phyloP scores from a whole-genome alignment of 345 rosid species.

The Syzygium jambos region DNA sequence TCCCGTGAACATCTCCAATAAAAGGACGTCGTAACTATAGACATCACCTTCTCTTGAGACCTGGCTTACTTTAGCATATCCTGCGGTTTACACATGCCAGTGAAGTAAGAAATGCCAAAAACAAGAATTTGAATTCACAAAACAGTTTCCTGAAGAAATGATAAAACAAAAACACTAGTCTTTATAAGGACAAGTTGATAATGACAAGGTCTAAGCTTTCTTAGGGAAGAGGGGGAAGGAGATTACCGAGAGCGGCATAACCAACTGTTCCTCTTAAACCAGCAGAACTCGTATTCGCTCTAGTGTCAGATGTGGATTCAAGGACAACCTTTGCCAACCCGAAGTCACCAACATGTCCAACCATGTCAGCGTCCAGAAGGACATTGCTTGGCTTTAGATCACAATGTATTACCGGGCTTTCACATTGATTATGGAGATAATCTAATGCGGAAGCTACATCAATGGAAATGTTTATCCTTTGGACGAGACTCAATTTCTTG shows the following conservation, averaged over 20 bases:
- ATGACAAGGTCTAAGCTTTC: background rate
- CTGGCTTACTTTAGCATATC: background rate
- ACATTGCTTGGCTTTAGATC: background rate
- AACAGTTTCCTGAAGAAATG: background rate
- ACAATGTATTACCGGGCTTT: background rate
- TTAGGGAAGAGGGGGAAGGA: no score
- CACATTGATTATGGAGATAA: background rate
- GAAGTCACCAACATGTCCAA: background rate
- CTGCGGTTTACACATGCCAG: background rate
- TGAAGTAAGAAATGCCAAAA: background rate
- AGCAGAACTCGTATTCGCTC: background rate
- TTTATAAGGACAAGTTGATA: background rate
- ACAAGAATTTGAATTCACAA: background rate
- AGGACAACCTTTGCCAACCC: background rate
- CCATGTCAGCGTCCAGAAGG: background rate
- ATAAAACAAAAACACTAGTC: background rate
- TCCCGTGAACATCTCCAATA: background rate
- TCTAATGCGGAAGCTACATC: background rate
- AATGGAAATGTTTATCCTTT: background rate
- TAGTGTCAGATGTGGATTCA: accelerated
- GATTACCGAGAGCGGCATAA: background rate
- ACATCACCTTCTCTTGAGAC: background rate
- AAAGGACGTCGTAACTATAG: background rate
- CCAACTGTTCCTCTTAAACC: background rate
- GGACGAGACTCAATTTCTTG: background rate